A percentile compares a stretch with the other conserved stretches of the same genome.
phyloP scores from a whole-genome alignment of 495 filamentous ascomycete genomes.

The Haplographium delicatum region DNA sequence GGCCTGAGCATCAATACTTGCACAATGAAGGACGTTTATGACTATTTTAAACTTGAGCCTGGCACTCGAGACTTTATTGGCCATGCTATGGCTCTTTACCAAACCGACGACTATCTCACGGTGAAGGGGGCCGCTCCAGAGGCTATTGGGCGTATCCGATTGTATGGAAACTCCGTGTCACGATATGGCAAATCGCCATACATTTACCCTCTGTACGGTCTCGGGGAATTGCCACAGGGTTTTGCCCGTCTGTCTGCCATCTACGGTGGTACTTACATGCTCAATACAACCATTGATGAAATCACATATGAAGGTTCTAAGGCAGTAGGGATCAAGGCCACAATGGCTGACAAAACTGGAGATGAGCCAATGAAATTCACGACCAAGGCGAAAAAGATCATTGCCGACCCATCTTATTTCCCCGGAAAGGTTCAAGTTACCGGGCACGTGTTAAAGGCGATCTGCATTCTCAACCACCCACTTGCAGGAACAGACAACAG shows the following conservation, averaged over 20 bases:
- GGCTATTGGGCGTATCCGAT: constrained; percentile 82
- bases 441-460: constrained; percentile 88
- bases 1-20: constrained; percentile 72
- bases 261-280: constrained; percentile 98
- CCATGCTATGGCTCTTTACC: constrained; percentile 96
- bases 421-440: constrained; percentile 78
- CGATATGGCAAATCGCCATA: constrained; percentile 98
- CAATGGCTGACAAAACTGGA: constrained; percentile 79
- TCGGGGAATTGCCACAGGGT: constrained; percentile 96
- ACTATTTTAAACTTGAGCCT: constrained; percentile 93
- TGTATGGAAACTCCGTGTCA: constrained; percentile 97
- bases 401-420: constrained; percentile 97
- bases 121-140: constrained; percentile 70
- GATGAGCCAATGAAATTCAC: constrained; percentile 86
- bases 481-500: constrained; percentile 75
- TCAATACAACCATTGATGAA: constrained; percentile 91
- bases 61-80: constrained; percentile 93
- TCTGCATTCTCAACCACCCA: constrained; percentile 97
- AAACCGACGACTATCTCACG: constrained; percentile 80
- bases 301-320: constrained; percentile 74
- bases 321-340: constrained; percentile 91
- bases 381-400: constrained; percentile 92
- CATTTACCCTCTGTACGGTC: constrained; percentile 97
- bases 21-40: constrained; percentile 96
- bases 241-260: constrained; percentile 97